Percentiles rank a stretch among this genome's conserved stretches.
Evolutionary conservation across 305 asterid genomes (phyloP).

Genomic region (Stenogyne calaminthoides): DNA sequence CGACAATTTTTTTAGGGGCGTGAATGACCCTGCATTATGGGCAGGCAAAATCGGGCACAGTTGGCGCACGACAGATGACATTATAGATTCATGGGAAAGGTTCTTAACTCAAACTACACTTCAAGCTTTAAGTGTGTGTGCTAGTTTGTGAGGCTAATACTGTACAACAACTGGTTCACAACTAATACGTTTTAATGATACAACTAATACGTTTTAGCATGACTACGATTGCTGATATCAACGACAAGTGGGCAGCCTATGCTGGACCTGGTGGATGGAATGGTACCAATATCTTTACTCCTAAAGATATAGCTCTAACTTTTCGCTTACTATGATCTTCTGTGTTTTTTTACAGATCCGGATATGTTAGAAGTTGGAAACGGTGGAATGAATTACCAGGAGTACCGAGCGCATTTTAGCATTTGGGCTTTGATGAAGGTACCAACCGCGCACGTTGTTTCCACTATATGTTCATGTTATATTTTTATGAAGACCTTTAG

Average conservation of each 20-base stretch:
- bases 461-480: no score
- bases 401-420: constrained; percentile 92
- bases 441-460: no score
- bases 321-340: constrained; percentile 5
- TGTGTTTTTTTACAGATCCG: constrained; percentile 64
- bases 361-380: constrained; percentile 99
- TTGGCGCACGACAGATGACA: constrained; percentile 95
- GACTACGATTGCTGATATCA: constrained; percentile 87
- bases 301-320: not conserved
- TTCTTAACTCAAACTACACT: constrained; percentile 17
- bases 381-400: constrained; percentile 86
- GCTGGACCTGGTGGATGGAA: constrained; percentile 99
- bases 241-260: constrained; percentile 95
- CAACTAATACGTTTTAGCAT: no score
- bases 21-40: constrained; percentile 92
- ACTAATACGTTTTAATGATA: no score
- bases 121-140: no score
- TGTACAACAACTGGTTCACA: no score
- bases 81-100: constrained; percentile 97
- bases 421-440: constrained; percentile 99
- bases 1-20: constrained; percentile 64
- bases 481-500: no score
- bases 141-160: no score
- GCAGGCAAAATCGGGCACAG: constrained; percentile 89
- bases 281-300: constrained; percentile 48